Base-by-base conservation (phyloP, 2,329 filamentous ascomycete species). In the Moelleriella libera region DNA sequence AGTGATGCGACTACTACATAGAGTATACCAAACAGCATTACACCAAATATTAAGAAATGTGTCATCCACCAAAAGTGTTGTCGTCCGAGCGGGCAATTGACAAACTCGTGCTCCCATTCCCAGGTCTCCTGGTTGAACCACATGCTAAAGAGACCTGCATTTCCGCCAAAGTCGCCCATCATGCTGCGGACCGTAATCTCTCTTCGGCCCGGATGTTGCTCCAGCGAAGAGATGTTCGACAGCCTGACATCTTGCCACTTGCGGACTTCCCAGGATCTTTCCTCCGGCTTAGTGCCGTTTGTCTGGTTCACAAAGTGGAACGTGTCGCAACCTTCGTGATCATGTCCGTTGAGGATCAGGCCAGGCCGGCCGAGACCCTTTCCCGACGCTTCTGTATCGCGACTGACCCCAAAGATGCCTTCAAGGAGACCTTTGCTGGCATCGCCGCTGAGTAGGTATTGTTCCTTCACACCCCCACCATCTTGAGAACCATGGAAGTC, bases 161-260 rank as follows among this genome's bases (percentile, higher is more conserved):
- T 92, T 21, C 92, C 92, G n/a, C 80, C 83, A 64, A 85, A 98
- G 48, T 86, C 85, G 48, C 92, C 92, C 92, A 98, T 98, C 88
- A 98, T 97, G 63, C 88, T 95, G 50, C 89, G 81, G 2, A 98
- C 85, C 0, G 92, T 98, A 53, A 97, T 80, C 65, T 98, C 92
- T 30, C 90, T 74, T 5, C 96, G 70, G 1, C 83, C 83, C 0
- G 83, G 78, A 3, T 76, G 55, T 5, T 65, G 69, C 2, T 64
- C 55, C 63, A 59, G 6, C 62, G 66, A 37, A 1, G 69, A 58
- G 28, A 81, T 51, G 50, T 63, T 61, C 10, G 61, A 59, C 5
- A 56, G 53, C 9, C 62, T 59, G 1, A 73, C 74, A 42, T 72
- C 64, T 1, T 55, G 50, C 70, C 74, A 82, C 9, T 63, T 62